Conservation (phyloP, 2,329 filamentous ascomycete genomes). For the Nothophoma quercina region DNA sequence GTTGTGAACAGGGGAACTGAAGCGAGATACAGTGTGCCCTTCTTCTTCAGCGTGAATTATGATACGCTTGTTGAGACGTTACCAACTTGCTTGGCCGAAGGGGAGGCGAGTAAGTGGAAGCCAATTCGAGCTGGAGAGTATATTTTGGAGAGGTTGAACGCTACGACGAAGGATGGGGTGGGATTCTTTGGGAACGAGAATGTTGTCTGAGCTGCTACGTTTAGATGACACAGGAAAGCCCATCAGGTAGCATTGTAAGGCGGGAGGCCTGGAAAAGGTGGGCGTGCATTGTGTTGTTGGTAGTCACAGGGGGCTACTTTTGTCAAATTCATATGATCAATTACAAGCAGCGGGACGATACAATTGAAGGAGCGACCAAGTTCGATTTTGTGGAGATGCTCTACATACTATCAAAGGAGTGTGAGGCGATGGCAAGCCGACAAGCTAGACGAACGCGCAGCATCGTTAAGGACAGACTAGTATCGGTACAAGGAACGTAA, state of each 20-base stretch:
- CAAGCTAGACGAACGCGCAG: background rate
- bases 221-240: too few species aligned
- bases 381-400: background rate
- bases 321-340: too few species aligned
- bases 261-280: too few species aligned
- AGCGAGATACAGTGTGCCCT: conserved; percentile 56
- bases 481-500: conserved; percentile 6
- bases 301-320: too few species aligned
- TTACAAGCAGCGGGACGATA: too few species aligned
- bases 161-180: conserved; percentile 41
- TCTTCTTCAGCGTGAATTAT: conserved; percentile 57
- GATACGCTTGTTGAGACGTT: conserved; percentile 51
- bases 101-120: conserved; percentile 43
- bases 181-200: conserved; percentile 35
- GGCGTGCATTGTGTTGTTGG: too few species aligned
- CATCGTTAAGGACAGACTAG: background rate
- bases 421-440: conserved; percentile 3
- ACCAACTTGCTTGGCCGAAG: conserved; percentile 46
- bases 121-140: conserved; percentile 52
- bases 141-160: conserved; percentile 49
- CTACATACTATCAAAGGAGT: conserved; percentile 2
- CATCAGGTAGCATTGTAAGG: too few species aligned
- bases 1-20: conserved; percentile 52
- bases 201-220: too few species aligned
- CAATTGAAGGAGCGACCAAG: conserved; percentile 6